A percentile compares a stretch with the other conserved stretches of the same genome.
These are phyloP conservation scores for Solanum virginianum DNA, from an alignment of 257 asterid genomes.

Conservation along the genomic window DNA sequence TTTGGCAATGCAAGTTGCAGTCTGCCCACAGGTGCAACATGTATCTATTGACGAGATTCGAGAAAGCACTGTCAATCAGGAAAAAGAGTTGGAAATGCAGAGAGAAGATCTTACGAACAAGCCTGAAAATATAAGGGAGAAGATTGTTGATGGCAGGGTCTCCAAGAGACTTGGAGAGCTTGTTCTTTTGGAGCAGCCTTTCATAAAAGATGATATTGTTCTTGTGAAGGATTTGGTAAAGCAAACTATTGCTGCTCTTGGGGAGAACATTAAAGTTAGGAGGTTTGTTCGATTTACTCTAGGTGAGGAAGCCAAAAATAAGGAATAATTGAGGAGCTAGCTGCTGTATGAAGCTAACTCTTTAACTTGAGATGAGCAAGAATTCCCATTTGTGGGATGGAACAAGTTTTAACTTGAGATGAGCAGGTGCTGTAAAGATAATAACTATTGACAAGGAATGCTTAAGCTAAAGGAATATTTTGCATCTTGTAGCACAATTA, in stretches of 20 bases:
- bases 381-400: no score
- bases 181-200: constrained; percentile 50
- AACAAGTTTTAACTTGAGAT: no score
- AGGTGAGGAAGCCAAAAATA: background rate
- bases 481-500: background rate
- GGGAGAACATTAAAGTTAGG: no score
- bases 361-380: no score
- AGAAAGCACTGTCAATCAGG: constrained; percentile 32
- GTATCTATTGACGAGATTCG: constrained; percentile 76
- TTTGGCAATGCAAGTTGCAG: constrained; percentile 89
- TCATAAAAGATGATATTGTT: constrained; percentile 54
- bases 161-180: constrained; percentile 92
- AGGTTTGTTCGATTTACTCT: no score
- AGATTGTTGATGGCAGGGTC: constrained; percentile 72
- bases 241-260: no score
- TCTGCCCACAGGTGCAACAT: constrained; percentile 71
- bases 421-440: no score
- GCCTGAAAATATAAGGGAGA: constrained; percentile 82
- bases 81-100: constrained; percentile 86
- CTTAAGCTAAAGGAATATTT: no score
- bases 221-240: constrained; percentile 62
- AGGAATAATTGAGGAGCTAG: background rate
- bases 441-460: no score
- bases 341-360: background rate
- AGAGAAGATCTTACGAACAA: constrained; percentile 83